Percentiles rank a stretch among this genome's conserved stretches.
These are phyloP conservation scores for Ophiostoma sp. DNA, from an alignment of 2,329 filamentous ascomycete species.

Conservation along the genomic window DNA sequence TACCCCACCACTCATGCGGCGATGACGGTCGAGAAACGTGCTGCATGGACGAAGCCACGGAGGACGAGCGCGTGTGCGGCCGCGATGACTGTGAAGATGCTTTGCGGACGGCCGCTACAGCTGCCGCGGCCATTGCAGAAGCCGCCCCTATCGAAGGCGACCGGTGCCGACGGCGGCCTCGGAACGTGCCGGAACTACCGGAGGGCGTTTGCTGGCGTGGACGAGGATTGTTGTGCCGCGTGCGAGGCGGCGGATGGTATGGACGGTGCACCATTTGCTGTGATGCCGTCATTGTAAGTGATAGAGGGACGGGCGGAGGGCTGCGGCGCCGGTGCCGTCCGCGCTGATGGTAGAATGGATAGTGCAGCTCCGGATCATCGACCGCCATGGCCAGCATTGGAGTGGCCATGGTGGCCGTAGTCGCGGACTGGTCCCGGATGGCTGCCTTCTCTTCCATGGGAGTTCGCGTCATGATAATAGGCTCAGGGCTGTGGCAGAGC, in stretches of 20 bases:
- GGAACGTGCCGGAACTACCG: constrained; percentile 43
- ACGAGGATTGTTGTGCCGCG: neutral
- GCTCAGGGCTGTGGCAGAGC: constrained; percentile 18
- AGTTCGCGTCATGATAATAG: neutral
- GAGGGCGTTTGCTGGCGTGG: constrained; percentile 33
- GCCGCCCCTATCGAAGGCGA: constrained; percentile 33
- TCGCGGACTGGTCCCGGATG: neutral
- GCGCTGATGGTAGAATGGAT: constrained; percentile 15
- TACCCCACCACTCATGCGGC: neutral
- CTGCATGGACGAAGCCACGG: constrained; percentile 1
- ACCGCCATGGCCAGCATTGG: neutral
- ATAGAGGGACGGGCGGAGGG: constrained; percentile 7
- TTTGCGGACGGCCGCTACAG: constrained; percentile 23
- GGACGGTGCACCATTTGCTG: neutral
- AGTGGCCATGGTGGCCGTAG: neutral
- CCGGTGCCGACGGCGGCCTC: constrained; percentile 44
- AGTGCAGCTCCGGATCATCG: constrained; percentile 11
- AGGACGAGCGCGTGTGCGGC: constrained; percentile 12
- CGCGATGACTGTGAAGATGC: constrained; percentile 17
- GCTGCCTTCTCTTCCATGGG: neutral
- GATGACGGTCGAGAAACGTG: constrained; percentile 17
- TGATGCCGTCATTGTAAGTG: constrained; percentile 11
- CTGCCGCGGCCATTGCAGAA: constrained; percentile 29
- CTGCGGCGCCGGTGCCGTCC: constrained; percentile 26
- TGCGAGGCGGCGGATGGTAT: neutral